Percentiles rank a stretch among this genome's conserved stretches.
phyloP scores from a whole-genome alignment of 192 early-diverging fungal species.

The Backusella westeae region DNA sequence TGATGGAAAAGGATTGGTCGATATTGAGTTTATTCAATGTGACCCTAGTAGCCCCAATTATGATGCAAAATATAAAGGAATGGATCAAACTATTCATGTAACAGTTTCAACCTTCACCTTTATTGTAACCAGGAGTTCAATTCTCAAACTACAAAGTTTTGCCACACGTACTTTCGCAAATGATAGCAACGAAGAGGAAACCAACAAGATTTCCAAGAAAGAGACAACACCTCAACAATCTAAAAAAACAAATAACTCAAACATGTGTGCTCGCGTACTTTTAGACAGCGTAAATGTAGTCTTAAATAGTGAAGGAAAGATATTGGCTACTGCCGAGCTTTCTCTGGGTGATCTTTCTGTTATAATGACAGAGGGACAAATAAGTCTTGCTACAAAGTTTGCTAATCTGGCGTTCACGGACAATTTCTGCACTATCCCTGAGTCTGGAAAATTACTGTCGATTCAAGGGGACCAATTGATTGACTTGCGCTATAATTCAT shows the following conservation, averaged over 20 bases:
- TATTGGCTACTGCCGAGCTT: conserved; percentile 59
- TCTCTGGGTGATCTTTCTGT: conserved; percentile 56
- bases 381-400: conserved; percentile 64
- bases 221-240: conserved; percentile 29
- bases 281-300: conserved; percentile 34
- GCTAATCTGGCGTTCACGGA: conserved; percentile 69
- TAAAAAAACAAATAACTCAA: conserved; percentile 21
- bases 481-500: conserved; percentile 72
- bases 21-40: conserved; percentile 58
- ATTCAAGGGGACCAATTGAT: conserved; percentile 76
- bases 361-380: conserved; percentile 52
- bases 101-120: conserved; percentile 61
- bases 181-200: neutral
- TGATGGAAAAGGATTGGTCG: conserved; percentile 43
- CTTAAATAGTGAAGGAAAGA: conserved; percentile 60
- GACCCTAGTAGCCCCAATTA: conserved; percentile 61
- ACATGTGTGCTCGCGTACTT: conserved; percentile 73
- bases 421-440: conserved; percentile 39
- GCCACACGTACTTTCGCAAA: conserved; percentile 65
- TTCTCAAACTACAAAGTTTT: conserved; percentile 86
- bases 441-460: conserved; percentile 48
- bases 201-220: neutral
- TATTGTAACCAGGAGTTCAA: conserved; percentile 67
- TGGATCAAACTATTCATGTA: conserved; percentile 70
- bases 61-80: conserved; percentile 52